These are phyloP conservation scores for Conticribra weissflogii DNA, from an alignment of 108 stramenopile species.

Conservation along the genomic window DNA sequence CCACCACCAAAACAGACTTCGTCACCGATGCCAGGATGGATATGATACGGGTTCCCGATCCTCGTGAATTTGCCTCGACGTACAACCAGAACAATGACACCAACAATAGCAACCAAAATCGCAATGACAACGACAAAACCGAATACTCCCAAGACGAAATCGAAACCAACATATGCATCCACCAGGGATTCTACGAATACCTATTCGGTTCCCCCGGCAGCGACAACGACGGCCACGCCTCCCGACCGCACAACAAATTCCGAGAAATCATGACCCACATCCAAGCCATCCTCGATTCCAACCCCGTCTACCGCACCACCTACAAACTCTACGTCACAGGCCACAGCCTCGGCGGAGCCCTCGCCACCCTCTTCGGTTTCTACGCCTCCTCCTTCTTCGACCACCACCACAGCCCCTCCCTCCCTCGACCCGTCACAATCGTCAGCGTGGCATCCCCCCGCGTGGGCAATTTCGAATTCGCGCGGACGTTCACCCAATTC, in stretches of 20 bases:
- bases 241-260: no score
- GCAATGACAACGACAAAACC: slow-evolving; percentile 20
- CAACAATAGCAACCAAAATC: no score
- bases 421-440: slow-evolving; percentile 54
- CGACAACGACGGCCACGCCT: slow-evolving; percentile 48
- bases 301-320: slow-evolving; percentile 26
- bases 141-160: slow-evolving; percentile 11
- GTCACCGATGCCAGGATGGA: slow-evolving; percentile 63
- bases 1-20: slow-evolving; percentile 65
- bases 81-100: no score
- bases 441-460: slow-evolving; percentile 70
- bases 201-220: slow-evolving; percentile 43
- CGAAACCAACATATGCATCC: slow-evolving; percentile 41
- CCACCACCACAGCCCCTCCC: no score
- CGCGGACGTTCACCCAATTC: slow-evolving; percentile 60
- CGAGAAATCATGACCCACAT: slow-evolving; percentile 57
- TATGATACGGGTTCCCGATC: slow-evolving; percentile 50
- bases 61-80: slow-evolving; percentile 9
- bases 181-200: slow-evolving; percentile 76
- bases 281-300: slow-evolving; percentile 40
- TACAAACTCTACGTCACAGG: slow-evolving; percentile 72
- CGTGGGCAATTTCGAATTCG: slow-evolving; percentile 70
- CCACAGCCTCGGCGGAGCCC: slow-evolving; percentile 79
- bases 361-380: slow-evolving; percentile 74
- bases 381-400: slow-evolving; percentile 57